Evolutionary conservation across 352 stramenopile species (phyloP), one percentile per base, ranked within the genome.

Genomic region (Globisporangium spiculum): DNA sequence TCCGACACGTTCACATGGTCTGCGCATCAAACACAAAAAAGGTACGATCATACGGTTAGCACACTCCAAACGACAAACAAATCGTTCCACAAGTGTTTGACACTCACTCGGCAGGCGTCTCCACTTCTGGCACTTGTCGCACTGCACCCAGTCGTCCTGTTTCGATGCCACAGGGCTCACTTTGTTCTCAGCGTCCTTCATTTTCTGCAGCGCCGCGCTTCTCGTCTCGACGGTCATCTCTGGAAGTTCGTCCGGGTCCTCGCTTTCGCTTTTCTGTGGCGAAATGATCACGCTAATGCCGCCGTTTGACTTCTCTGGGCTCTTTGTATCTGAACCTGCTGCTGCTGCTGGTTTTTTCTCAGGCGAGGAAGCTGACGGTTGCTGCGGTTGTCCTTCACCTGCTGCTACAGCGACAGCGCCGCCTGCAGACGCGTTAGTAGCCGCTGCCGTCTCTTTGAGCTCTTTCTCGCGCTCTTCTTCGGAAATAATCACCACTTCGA

Each of bases 61-160:
- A 59, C 22, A 24, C 2, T 59, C 54, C 54, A 59, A 59, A 18
- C 54, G 34, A 14, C 34, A 24, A 22, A 12, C 53, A 22, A 18
- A 58, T 14, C 5, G 10, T 6, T 46, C 10, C 24, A 59, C 54
- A 38, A 59, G 63, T 2, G 67, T 6, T 62, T 38, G 30, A 44
- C 16, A 76, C 84, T 38, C 69, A 94, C 86, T 91, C n/a, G 86
- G 84, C 32, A 94, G 72, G 30, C 85, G 84, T 56, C 86, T 74
- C 86, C 86, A 94, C 69, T 94, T 94, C 67, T 90, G 82, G 62
- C 86, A 94, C 65, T 94, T 94, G 77, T 94, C 86, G 62, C 86
- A 94, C 69, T 94, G 86, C 46, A 94, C 84, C 86, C 86, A 94
- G 70, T 93, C 85, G 67, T 94, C 86, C 65, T 94, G 84, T 71